These are phyloP conservation scores for Yarrowia hollandica DNA, from an alignment of 805 yeast species.

Conservation along the genomic window DNA sequence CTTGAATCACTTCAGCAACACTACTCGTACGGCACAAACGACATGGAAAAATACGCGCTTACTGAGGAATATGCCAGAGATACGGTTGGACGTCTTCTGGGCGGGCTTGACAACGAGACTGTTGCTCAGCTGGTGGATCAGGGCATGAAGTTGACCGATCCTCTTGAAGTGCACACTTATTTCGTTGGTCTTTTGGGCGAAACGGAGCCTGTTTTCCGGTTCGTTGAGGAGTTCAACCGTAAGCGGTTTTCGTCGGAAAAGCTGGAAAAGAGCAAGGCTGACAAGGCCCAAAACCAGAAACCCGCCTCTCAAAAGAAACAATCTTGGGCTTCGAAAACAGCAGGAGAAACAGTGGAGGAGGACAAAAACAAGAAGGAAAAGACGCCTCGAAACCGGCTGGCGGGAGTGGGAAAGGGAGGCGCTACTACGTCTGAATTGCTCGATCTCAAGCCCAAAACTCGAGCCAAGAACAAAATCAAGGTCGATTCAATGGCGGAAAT, in stretches of 20 bases:
- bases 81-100: neutral
- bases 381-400: slow-evolving; percentile 2
- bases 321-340: slow-evolving; percentile 1
- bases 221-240: slow-evolving; percentile 14
- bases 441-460: neutral
- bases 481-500: slow-evolving; percentile 62
- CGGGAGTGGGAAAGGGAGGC: neutral
- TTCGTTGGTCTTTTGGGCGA: slow-evolving; percentile 8
- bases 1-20: neutral
- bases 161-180: neutral
- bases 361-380: neutral
- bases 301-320: neutral
- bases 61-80: slow-evolving; percentile 21
- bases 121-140: slow-evolving; percentile 6
- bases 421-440: slow-evolving; percentile 15
- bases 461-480: slow-evolving; percentile 42
- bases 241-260: slow-evolving; percentile 20
- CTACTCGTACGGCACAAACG: neutral
- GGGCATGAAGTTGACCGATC: slow-evolving; percentile 19
- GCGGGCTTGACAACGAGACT: slow-evolving; percentile 18
- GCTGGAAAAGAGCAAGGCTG: slow-evolving; percentile 39
- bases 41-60: slow-evolving; percentile 20
- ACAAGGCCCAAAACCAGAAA: slow-evolving; percentile 40
- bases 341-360: neutral
- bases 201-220: neutral